A percentile compares a stretch with the other conserved stretches of the same genome.
Conservation (phyloP, 2,329 filamentous ascomycete species). For the Mollisiaceae sp. region DNA sequence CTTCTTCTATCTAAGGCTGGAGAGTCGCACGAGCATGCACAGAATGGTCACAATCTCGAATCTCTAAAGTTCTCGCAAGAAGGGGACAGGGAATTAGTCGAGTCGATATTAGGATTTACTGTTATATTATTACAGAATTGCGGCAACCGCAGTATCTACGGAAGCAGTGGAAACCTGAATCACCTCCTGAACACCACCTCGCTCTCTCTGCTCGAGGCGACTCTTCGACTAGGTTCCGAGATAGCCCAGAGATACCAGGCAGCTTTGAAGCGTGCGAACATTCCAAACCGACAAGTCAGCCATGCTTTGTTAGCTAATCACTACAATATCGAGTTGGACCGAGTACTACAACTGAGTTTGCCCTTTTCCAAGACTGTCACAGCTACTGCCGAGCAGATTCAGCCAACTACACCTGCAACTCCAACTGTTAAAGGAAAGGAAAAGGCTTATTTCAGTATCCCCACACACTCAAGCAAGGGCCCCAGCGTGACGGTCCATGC, state of each 20-base stretch:
- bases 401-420: slow-evolving; percentile 58
- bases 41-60: slow-evolving; percentile 53
- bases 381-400: slow-evolving; percentile 50
- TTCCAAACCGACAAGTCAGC: slow-evolving; percentile 69
- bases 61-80: slow-evolving; percentile 71
- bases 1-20: slow-evolving; percentile 54
- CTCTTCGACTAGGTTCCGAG: slow-evolving; percentile 81
- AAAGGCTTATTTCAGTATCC: slow-evolving; percentile 54
- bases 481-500: slow-evolving; percentile 67
- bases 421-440: slow-evolving; percentile 78
- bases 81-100: slow-evolving; percentile 80
- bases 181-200: slow-evolving; percentile 88
- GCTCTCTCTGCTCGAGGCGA: slow-evolving; percentile 75
- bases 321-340: slow-evolving; percentile 79
- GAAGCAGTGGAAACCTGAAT: slow-evolving; percentile 88
- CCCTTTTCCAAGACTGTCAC: slow-evolving; percentile 79
- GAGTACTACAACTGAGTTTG: slow-evolving; percentile 80
- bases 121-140: slow-evolving; percentile 90
- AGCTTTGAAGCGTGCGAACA: slow-evolving; percentile 76
- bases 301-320: slow-evolving; percentile 80
- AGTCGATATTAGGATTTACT: slow-evolving; percentile 83
- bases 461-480: slow-evolving; percentile 49
- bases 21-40: slow-evolving; percentile 54
- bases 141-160: slow-evolving; percentile 94
- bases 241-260: slow-evolving; percentile 92